Evolutionary conservation across 1,284 basidiomycete species (phyloP), one percentile per base, ranked within the genome.

Genomic region (Apiotrichum gamsii): DNA sequence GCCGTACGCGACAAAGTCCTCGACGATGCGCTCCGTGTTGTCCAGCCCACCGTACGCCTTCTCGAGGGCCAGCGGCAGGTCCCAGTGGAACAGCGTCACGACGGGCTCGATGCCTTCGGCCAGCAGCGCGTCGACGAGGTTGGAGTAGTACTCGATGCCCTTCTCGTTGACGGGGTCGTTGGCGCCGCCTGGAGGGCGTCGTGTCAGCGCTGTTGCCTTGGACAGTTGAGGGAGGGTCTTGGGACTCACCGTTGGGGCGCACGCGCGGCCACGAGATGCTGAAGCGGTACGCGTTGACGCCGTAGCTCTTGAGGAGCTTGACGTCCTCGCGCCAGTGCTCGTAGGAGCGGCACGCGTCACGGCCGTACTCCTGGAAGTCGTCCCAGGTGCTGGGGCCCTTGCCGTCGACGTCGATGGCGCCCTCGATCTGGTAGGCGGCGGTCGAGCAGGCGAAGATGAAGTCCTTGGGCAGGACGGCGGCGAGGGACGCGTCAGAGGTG

Each of bases 381-480:
- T 86, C 85, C 84, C 64, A 63, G 3, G 58, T 51, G 35, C 40
- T 51, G 4, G 44, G 52, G 3, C 54, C 54, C 30, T 56, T 57
- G 10, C 64, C 64, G 35, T 59, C 64, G 5, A 29, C 54, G 31
- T 53, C 32, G 30, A 41, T 40, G 5, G 41, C 54, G 5, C 64
- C 64, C 43, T 66, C 64, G 32, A 66, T 61, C 46, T 66, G 64
- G 47, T 61, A 58, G 14, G 56, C 45, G 6, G 62, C 62, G 16
- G 84, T 85, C 4, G 83, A 82, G 59, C 82, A 84, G 42, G 82
- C 83, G 77, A 81, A 85, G 42, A 83, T 70, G 64, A 86, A 86
- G 59, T 80, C 77, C 45, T 74, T 74, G 29, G 80, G 72, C 3
- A 64, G 50, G 14, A 37, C 38, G 14, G 49, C 52, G 18, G 39